A percentile compares a stretch with the other conserved stretches of the same genome.
These are phyloP conservation scores for Paulownia fortunei DNA, from an alignment of 257 asterid species.

Conservation along the genomic window DNA sequence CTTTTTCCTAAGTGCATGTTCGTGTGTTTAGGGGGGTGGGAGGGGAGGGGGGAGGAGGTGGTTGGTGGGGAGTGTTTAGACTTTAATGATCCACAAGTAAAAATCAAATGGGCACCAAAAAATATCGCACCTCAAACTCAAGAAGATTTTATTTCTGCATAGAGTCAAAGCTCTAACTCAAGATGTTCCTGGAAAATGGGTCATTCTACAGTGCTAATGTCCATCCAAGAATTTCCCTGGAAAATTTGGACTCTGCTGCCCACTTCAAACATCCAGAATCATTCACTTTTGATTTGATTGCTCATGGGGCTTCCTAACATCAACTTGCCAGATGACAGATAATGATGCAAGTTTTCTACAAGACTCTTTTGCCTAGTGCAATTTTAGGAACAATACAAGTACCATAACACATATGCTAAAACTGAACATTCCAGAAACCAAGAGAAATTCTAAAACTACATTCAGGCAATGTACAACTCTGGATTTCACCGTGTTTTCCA, in stretches of 20 bases:
- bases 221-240: slow-evolving; percentile 3
- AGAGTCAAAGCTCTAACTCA: slow-evolving; percentile 12
- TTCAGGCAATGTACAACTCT: too few relatives aligned
- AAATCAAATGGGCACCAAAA: slow-evolving; percentile 21
- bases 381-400: background rate
- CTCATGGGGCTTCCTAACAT: background rate
- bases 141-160: background rate
- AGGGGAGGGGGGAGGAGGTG: background rate
- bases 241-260: background rate
- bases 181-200: slow-evolving; percentile 15
- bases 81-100: slow-evolving; percentile 1
- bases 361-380: background rate
- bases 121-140: background rate
- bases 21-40: background rate
- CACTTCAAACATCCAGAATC: background rate
- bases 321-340: background rate
- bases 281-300: slow-evolving; percentile 5
- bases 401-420: background rate
- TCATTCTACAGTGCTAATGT: background rate
- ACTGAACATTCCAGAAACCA: background rate
- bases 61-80: slow-evolving; percentile 2
- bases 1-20: background rate
- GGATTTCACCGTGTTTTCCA: background rate
- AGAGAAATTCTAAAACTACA: background rate
- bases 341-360: background rate